Base-by-base conservation (phyloP, 371 early-diverging fungal species). In the Rhizopus delemar region DNA sequence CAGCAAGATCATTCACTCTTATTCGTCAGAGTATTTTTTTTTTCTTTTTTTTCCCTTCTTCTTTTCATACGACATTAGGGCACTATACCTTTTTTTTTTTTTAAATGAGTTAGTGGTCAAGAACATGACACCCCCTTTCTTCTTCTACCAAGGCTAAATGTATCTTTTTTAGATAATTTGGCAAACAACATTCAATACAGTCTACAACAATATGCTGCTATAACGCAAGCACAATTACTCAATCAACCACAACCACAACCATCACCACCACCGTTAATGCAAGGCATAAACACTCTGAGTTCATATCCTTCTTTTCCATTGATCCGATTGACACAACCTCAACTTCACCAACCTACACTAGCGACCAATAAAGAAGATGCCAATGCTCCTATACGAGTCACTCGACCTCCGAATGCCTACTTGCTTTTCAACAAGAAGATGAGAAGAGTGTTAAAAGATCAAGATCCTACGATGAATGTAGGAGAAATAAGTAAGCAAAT, bases 351-450 rank as follows among this genome's bases (percentile, higher is more conserved):
- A 49, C 66, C 60, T 11, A 61, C 67, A 7, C 5, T 63, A 2
- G 58, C 63, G 9, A 56, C 8, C 4, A 12, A 28, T 48, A 49
- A 66, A 29, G 50, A 57, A 35, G n/a, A 12, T 8, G 38, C 13
- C 11, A 53, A 28, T 7, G 52, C 66, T 29, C 73, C 73, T 41
- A 67, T 66, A 15, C 66, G 85, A 51, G 74, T 86, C 28, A 85
- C 80, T 52, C 77, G 87, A n/a, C 86, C 89, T 0, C 85, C 85
- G 53, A 88, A 88, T 62, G 85, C 86, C 16, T 88, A 83, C 57
- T 52, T 88, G 28, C 62, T 88, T 16, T 87, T 85, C 54, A 88
- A 86, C 56, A 81, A 81, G 56, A 84, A 86, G 58, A 81, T 83
- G 81, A 76, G 89, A 28, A 86, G 76, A 57, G 72, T 78, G 29